phyloP scores from a whole-genome alignment of 139 green algal genomes.

The Tetraselmis striata region DNA sequence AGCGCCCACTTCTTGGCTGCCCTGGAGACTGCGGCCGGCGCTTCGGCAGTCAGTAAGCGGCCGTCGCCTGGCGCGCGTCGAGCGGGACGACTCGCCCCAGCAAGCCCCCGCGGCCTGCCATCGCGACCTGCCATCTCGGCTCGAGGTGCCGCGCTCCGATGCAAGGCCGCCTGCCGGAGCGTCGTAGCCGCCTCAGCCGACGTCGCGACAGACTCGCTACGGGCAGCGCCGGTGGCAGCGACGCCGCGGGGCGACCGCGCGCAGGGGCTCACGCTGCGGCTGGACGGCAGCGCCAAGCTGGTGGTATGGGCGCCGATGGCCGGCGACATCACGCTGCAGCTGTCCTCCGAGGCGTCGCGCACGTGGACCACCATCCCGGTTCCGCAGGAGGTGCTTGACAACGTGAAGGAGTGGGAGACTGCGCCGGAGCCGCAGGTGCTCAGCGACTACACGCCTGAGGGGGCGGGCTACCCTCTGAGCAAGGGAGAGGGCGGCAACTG shows the following conservation, averaged over 20 bases:
- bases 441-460: background rate
- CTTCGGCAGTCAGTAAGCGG: too few relatives aligned
- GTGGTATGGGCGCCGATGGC: background rate
- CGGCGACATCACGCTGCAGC: background rate
- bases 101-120: too few relatives aligned
- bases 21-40: too few relatives aligned
- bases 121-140: too few relatives aligned
- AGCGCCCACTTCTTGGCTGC: too few relatives aligned
- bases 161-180: too few relatives aligned
- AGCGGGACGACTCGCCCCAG: too few relatives aligned
- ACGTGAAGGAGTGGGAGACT: background rate
- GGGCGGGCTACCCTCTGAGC: background rate
- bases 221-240: too few relatives aligned
- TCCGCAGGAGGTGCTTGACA: background rate
- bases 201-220: too few relatives aligned
- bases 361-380: background rate
- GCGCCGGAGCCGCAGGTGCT: background rate
- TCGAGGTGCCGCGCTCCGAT: too few relatives aligned
- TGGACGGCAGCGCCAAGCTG: background rate
- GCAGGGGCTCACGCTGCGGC: background rate
- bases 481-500: background rate
- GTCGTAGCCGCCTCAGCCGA: too few relatives aligned
- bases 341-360: background rate
- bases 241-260: background rate
- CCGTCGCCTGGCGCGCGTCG: too few relatives aligned